These are phyloP conservation scores for Heterobasidion annosum DNA, from an alignment of 1,284 basidiomycete species.

Conservation along the genomic window DNA sequence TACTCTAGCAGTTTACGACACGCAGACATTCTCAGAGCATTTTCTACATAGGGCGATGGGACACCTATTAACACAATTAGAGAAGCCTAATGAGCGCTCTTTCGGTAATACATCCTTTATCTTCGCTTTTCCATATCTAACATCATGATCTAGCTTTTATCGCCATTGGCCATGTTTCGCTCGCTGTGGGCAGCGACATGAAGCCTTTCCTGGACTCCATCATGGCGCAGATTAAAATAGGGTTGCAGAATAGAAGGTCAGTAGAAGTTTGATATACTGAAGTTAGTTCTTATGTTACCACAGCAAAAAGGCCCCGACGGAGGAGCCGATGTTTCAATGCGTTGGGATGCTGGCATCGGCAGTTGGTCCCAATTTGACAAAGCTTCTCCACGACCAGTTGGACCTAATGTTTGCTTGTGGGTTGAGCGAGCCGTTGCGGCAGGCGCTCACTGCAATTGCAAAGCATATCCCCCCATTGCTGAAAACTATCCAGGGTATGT, in stretches of 20 bases:
- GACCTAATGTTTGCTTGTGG: conserved; percentile 97
- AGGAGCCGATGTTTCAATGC: conserved; percentile 97
- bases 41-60: conserved; percentile 91
- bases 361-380: conserved; percentile 93
- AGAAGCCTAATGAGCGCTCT: conserved; percentile 84
- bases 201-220: conserved; percentile 92
- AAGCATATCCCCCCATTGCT: conserved; percentile 86
- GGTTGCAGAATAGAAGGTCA: conserved; percentile 79
- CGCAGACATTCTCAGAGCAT: conserved; percentile 82
- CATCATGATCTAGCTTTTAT: conserved; percentile 63
- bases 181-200: conserved; percentile 91
- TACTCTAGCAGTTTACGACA: conserved; percentile 90
- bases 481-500: conserved; percentile 83
- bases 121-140: conserved; percentile 6
- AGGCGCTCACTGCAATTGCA: conserved; percentile 84
- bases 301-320: conserved; percentile 88
- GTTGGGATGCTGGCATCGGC: conserved; percentile 93
- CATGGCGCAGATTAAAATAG: conserved; percentile 85
- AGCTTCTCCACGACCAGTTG: conserved; percentile 92
- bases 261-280: conserved; percentile 17
- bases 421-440: conserved; percentile 81
- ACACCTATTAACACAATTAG: conserved; percentile 80
- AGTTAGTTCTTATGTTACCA: conserved; percentile 7
- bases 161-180: conserved; percentile 93
- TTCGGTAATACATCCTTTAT: conserved; percentile 46